These are phyloP conservation scores for Glycyrrhiza uralensis DNA, from an alignment of 306 rosid genomes.

Conservation along the genomic window DNA sequence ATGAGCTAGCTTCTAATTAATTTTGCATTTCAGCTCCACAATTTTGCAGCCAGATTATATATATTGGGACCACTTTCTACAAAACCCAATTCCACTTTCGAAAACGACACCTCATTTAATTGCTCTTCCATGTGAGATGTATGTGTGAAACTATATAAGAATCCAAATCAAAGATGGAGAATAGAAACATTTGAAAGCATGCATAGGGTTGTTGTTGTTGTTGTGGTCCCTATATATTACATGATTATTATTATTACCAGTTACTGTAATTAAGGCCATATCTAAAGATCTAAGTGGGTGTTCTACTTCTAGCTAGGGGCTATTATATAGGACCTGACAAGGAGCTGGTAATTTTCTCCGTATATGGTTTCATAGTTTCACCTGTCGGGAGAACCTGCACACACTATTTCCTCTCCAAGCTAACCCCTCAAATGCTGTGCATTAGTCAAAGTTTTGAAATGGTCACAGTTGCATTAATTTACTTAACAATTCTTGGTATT, in stretches of 20 bases:
- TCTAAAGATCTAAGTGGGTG: background rate
- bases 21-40: background rate
- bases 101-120: slow-evolving; percentile 37
- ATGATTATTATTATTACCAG: slow-evolving; percentile 8
- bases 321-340: background rate
- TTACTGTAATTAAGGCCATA: too few relatives aligned
- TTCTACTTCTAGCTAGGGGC: background rate
- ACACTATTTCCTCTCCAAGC: background rate
- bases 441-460: too few relatives aligned
- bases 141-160: slow-evolving; percentile 1
- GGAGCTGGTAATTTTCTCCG: slow-evolving; percentile 21
- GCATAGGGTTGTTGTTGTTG: background rate
- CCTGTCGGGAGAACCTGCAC: slow-evolving; percentile 25
- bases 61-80: slow-evolving; percentile 36
- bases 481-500: too few relatives aligned
- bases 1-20: background rate
- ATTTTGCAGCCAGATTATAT: background rate
- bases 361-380: slow-evolving; percentile 22
- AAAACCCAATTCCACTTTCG: slow-evolving; percentile 26
- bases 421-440: background rate
- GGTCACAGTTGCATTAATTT: too few relatives aligned
- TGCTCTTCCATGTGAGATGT: slow-evolving; percentile 2
- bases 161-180: slow-evolving; percentile 32
- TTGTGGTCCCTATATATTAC: slow-evolving; percentile 43
- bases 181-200: slow-evolving; percentile 44